Evolutionary conservation across 2,329 filamentous ascomycete species (phyloP).

Genomic region (Ascomycota sp.): DNA sequence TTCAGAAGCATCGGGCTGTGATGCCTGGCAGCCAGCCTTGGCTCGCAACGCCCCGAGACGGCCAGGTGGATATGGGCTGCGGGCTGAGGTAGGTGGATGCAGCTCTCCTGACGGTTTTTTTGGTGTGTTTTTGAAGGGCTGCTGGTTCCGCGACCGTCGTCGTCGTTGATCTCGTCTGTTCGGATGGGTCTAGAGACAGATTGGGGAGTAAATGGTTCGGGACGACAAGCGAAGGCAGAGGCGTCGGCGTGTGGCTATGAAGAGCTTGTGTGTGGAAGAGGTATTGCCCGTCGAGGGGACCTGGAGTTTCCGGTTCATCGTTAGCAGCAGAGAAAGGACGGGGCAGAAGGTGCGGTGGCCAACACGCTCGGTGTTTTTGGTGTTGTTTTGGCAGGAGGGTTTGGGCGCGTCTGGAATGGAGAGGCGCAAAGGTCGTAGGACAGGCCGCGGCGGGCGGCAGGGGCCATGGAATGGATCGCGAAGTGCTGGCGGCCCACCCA

Average conservation of each 20-base stretch:
- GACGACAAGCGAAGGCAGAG: too few species aligned
- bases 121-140: too few species aligned
- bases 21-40: not conserved
- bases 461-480: conserved; percentile 1
- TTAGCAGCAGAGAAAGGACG: not conserved
- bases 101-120: too few species aligned
- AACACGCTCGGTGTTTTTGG: conserved; percentile 2
- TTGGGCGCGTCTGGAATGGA: conserved; percentile 7
- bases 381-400: conserved; percentile 5
- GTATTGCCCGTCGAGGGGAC: too few species aligned
- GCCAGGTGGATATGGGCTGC: not conserved
- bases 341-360: not conserved
- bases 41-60: conserved; percentile 1
- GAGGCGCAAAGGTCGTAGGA: conserved; percentile 2
- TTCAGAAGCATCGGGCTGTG: conserved; percentile 11
- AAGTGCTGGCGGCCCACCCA: too few species aligned
- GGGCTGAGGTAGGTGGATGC: not conserved
- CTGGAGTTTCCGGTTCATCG: too few species aligned
- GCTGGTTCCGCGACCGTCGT: too few species aligned
- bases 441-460: conserved; percentile 4
- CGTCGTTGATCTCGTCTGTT: too few species aligned
- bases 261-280: too few species aligned
- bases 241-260: too few species aligned
- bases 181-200: too few species aligned
- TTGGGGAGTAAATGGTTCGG: too few species aligned